A percentile compares a stretch with the other conserved stretches of the same genome.
Evolutionary conservation across 2,329 filamentous ascomycete genomes (phyloP).

Genomic region (Claviceps digitariae): DNA sequence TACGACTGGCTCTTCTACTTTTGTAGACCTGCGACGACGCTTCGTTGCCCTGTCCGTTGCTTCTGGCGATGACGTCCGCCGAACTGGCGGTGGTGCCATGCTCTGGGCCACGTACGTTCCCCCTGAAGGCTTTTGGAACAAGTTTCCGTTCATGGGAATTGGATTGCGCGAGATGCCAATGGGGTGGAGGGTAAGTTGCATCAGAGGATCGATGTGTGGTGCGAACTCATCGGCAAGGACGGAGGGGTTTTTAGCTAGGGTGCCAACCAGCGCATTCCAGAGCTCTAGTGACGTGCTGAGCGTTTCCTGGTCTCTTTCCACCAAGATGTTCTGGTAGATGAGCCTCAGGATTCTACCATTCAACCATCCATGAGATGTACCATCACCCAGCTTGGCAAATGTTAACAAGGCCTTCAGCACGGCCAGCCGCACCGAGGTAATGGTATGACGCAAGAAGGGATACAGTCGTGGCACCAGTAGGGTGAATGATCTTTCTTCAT

Average conservation of each 20-base stretch:
- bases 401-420: constrained; percentile 87
- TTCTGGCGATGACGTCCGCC: constrained; percentile 38
- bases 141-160: constrained; percentile 75
- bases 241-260: constrained; percentile 48
- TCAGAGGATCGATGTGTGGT: constrained; percentile 63
- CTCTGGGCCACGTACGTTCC: constrained; percentile 54
- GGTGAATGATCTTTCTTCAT: constrained; percentile 81
- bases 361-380: constrained; percentile 78
- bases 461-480: constrained; percentile 87
- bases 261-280: constrained; percentile 66
- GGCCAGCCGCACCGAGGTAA: constrained; percentile 85
- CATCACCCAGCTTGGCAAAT: constrained; percentile 75
- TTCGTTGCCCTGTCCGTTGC: constrained; percentile 52
- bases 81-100: constrained; percentile 26
- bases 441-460: constrained; percentile 91
- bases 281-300: constrained; percentile 74
- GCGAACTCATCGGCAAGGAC: constrained; percentile 61
- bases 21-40: constrained; percentile 73
- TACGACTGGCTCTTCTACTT: constrained; percentile 54
- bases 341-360: constrained; percentile 78
- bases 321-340: constrained; percentile 87
- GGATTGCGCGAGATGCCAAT: constrained; percentile 86
- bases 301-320: constrained; percentile 78
- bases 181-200: constrained; percentile 75
- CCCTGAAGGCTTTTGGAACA: constrained; percentile 91